These are phyloP conservation scores for Backusella liffmaniae DNA, from an alignment of 192 early-diverging fungal species.

Conservation along the genomic window DNA sequence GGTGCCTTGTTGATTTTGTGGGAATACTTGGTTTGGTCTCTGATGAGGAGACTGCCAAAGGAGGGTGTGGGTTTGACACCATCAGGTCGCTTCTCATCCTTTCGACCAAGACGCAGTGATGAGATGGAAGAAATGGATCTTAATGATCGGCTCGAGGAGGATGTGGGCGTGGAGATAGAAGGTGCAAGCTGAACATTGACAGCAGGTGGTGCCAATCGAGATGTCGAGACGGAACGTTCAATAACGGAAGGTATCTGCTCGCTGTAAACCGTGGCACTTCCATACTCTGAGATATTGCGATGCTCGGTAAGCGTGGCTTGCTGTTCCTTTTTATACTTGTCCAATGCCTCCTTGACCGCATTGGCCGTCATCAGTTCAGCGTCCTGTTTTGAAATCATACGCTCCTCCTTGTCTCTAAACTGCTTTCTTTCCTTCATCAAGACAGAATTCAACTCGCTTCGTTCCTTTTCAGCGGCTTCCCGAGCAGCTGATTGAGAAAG, in stretches of 20 bases:
- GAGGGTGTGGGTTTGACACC: neutral
- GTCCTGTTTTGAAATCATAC: neutral
- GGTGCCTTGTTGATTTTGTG: neutral
- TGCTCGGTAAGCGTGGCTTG: neutral
- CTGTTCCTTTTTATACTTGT: neutral
- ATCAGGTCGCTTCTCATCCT: neutral
- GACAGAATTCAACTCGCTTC: neutral
- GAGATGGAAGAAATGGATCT: constrained; percentile 17
- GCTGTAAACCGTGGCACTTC: neutral
- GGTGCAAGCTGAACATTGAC: constrained; percentile 22
- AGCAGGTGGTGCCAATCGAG: constrained; percentile 19
- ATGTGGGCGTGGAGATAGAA: constrained; percentile 25
- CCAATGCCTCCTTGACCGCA: neutral
- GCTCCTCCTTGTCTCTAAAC: constrained; percentile 9
- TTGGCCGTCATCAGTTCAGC: neutral
- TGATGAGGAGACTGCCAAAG: constrained; percentile 13
- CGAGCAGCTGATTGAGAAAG: neutral
- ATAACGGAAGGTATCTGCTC: neutral
- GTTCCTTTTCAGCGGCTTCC: constrained; percentile 4
- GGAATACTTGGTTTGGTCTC: constrained; percentile 12
- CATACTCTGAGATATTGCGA: neutral
- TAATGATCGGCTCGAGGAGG: neutral
- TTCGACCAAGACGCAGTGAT: constrained; percentile 19
- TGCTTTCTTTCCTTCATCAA: constrained; percentile 3
- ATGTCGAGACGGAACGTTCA: constrained; percentile 20